Evolutionary conservation across 257 asterid genomes (phyloP).

Genomic region (Solanum okadae): DNA sequence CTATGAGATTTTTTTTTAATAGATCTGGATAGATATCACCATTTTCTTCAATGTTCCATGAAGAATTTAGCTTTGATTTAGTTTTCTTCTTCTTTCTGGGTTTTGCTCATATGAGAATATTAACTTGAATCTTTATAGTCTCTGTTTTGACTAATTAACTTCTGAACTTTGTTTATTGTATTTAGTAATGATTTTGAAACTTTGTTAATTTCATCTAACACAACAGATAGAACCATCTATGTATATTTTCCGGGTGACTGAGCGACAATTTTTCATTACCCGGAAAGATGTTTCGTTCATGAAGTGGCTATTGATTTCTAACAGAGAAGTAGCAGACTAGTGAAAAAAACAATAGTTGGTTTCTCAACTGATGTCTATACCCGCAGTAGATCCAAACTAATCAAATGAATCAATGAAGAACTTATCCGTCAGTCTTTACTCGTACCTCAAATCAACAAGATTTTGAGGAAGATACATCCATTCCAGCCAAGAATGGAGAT

Average conservation of each 20-base stretch:
- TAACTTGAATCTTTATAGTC: not conserved
- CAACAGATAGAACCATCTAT: not conserved
- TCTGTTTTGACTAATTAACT: not conserved
- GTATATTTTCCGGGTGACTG: not conserved
- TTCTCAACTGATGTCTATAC: not conserved
- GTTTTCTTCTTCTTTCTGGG: not conserved
- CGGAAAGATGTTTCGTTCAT: not conserved
- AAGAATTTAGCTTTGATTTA: not conserved
- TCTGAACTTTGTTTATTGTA: not conserved
- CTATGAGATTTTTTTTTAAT: not conserved
- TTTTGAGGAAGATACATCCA: not conserved
- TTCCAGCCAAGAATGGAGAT: not conserved
- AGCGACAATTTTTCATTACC: not conserved
- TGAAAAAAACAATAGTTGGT: too few species aligned
- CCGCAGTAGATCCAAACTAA: not conserved
- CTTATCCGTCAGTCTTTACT: not conserved
- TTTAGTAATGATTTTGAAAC: not conserved
- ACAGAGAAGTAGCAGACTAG: not conserved
- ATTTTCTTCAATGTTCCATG: not conserved
- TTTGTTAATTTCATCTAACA: not conserved
- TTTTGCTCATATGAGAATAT: not conserved
- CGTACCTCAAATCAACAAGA: not conserved
- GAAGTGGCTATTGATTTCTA: not conserved
- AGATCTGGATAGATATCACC: not conserved
- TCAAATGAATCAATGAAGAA: not conserved